A percentile compares a stretch with the other conserved stretches of the same genome.
phyloP scores from a whole-genome alignment of 768 basidiomycete genomes.

The Holtermannia corniformis region DNA sequence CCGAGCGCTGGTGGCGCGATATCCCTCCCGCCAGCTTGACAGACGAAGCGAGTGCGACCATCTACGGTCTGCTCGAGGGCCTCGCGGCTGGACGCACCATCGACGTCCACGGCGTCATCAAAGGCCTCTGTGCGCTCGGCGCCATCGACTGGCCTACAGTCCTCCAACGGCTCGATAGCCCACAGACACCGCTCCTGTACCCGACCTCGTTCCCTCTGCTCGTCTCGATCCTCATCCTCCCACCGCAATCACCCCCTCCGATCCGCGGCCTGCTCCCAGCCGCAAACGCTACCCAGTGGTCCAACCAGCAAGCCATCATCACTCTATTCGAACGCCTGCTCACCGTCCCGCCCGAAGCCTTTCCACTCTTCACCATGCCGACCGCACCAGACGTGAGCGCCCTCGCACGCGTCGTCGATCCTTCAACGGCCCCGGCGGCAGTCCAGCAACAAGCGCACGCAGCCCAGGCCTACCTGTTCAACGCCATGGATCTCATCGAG shows the following conservation, averaged over 20 bases:
- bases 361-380: slow-evolving; percentile 83
- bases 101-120: slow-evolving; percentile 36
- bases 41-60: slow-evolving; percentile 18
- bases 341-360: slow-evolving; percentile 77
- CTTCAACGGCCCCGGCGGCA: slow-evolving; percentile 37
- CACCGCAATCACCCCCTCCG: slow-evolving; percentile 59
- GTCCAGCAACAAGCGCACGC: slow-evolving; percentile 83
- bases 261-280: slow-evolving; percentile 36
- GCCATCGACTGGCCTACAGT: slow-evolving; percentile 68
- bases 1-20: slow-evolving; percentile 37
- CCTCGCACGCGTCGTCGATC: slow-evolving; percentile 29
- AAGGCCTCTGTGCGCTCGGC: slow-evolving; percentile 31
- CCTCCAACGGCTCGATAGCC: slow-evolving; percentile 75
- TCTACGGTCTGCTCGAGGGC: slow-evolving; percentile 31
- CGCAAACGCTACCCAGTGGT: slow-evolving; percentile 50
- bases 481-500: slow-evolving; percentile 81
- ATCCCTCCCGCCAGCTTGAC: slow-evolving; percentile 18
- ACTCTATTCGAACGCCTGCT: slow-evolving; percentile 80
- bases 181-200: slow-evolving; percentile 74
- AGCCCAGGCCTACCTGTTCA: slow-evolving; percentile 90
- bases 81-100: slow-evolving; percentile 29
- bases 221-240: slow-evolving; percentile 74
- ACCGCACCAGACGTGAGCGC: slow-evolving; percentile 17
- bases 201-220: slow-evolving; percentile 80
- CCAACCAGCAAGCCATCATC: slow-evolving; percentile 73